Percentiles rank a stretch among this genome's conserved stretches.
phyloP scores from a whole-genome alignment of 768 basidiomycete species.

The Tylopilus sp. region DNA sequence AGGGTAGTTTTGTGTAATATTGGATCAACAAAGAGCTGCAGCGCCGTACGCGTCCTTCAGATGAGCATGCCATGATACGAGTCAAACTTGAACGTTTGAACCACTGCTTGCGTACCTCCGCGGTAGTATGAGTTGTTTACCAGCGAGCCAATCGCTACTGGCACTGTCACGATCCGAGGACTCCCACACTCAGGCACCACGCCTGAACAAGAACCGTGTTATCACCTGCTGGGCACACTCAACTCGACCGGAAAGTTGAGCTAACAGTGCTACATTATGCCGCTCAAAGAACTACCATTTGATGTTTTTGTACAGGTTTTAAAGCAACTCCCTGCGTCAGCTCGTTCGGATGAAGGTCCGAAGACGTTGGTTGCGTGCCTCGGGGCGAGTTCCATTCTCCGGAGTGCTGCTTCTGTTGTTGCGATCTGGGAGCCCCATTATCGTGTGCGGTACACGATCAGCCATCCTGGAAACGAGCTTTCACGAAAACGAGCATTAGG shows the following conservation, averaged over 20 bases:
- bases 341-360: constrained; percentile 21
- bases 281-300: constrained; percentile 25
- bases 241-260: not conserved
- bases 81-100: too few species aligned
- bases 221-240: not conserved
- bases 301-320: constrained; percentile 40
- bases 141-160: too few species aligned
- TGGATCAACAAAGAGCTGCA: too few species aligned
- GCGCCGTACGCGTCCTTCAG: too few species aligned
- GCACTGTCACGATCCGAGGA: too few species aligned
- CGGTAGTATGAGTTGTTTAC: too few species aligned
- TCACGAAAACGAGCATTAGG: constrained; percentile 27
- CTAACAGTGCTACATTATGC: constrained; percentile 14
- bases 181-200: constrained; percentile 6
- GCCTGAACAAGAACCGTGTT: not conserved
- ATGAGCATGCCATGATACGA: too few species aligned
- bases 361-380: constrained; percentile 41
- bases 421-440: constrained; percentile 55
- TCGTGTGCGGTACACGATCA: constrained; percentile 44
- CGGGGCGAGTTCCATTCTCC: constrained; percentile 36
- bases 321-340: constrained; percentile 29
- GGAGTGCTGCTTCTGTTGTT: constrained; percentile 40
- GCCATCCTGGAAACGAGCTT: constrained; percentile 35
- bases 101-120: too few species aligned
- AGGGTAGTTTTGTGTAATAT: too few species aligned